Conservation (phyloP, 306 rosid genomes). For the Rosa multiflora region DNA sequence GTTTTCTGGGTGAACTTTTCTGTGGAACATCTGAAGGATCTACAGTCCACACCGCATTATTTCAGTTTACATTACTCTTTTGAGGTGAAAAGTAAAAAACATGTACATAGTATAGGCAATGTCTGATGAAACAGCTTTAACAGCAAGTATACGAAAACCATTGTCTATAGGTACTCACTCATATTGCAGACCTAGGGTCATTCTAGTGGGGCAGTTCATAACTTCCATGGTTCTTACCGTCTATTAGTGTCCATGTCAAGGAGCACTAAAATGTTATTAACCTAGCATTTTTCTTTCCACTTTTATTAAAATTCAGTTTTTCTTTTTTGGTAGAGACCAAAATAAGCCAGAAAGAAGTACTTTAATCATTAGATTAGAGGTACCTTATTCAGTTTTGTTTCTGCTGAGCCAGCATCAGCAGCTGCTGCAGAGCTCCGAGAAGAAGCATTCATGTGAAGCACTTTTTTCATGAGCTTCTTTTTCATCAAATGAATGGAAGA, state of each 20-base stretch:
- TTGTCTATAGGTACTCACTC: background rate
- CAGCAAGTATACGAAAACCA: background rate
- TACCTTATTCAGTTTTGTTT: conserved; percentile 79
- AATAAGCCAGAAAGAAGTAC: background rate
- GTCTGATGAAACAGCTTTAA: background rate
- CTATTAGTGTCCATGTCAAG: background rate
- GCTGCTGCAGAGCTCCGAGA: conserved; percentile 48
- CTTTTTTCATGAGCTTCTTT: conserved; percentile 67
- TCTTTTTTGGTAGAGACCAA: background rate
- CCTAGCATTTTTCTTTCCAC: background rate
- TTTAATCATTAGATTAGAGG: background rate
- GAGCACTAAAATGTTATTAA: background rate
- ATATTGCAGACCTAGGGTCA: background rate
- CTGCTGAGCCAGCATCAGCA: conserved; percentile 61
- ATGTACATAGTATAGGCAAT: background rate
- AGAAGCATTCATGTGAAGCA: conserved; percentile 45
- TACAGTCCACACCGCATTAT: conserved; percentile 40
- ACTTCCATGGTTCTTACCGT: too few species aligned
- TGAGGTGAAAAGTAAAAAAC: background rate
- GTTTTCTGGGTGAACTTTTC: conserved; percentile 86
- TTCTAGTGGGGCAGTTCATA: background rate
- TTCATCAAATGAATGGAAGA: conserved; percentile 68
- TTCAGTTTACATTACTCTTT: background rate
- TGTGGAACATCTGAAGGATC: conserved; percentile 85
- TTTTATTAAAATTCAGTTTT: background rate